phyloP scores from a whole-genome alignment of 1,284 basidiomycete genomes.

The Austroboletus rostrupii region DNA sequence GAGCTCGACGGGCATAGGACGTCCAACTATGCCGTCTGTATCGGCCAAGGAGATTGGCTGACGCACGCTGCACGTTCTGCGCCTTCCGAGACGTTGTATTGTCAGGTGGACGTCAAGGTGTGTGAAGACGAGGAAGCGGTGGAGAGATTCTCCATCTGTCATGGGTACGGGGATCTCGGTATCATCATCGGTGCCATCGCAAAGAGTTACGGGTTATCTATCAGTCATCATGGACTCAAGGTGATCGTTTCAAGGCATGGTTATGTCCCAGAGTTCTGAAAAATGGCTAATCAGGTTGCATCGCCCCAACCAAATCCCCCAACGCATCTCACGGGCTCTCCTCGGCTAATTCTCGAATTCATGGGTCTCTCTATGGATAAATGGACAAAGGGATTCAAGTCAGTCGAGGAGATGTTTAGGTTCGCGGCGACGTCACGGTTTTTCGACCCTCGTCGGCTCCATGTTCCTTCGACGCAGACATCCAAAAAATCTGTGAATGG shows the following conservation, averaged over 20 bases:
- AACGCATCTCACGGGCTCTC: slow-evolving; percentile 39
- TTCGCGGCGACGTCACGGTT: slow-evolving; percentile 53
- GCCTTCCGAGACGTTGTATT: slow-evolving; percentile 34
- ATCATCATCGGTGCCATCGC: slow-evolving; percentile 61
- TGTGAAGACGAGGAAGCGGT: slow-evolving; percentile 47
- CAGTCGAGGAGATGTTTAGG: slow-evolving; percentile 48
- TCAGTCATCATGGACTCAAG: slow-evolving; percentile 55
- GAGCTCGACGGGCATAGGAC: slow-evolving; percentile 49
- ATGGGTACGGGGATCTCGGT: slow-evolving; percentile 64
- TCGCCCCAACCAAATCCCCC: slow-evolving; percentile 39
- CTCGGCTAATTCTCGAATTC: slow-evolving; percentile 49
- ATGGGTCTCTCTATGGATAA: slow-evolving; percentile 50
- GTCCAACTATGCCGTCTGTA: slow-evolving; percentile 58
- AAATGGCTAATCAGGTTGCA: slow-evolving; percentile 35
- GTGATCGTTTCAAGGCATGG: slow-evolving; percentile 33
- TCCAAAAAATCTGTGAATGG: slow-evolving; percentile 42
- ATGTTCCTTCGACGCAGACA: slow-evolving; percentile 28
- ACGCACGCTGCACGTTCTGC: slow-evolving; percentile 8
- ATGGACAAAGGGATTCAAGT: slow-evolving; percentile 52
- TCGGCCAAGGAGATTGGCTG: slow-evolving; percentile 30
- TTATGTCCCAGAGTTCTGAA: slow-evolving; percentile 1
- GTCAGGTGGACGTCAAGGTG: slow-evolving; percentile 60
- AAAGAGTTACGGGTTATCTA: slow-evolving; percentile 44
- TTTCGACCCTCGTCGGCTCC: slow-evolving; percentile 39
- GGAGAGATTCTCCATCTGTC: slow-evolving; percentile 49